Evolutionary conservation across 2,329 filamentous ascomycete species (phyloP), one percentile per base, ranked within the genome.

Genomic region (Calonectria hongkongensis): DNA sequence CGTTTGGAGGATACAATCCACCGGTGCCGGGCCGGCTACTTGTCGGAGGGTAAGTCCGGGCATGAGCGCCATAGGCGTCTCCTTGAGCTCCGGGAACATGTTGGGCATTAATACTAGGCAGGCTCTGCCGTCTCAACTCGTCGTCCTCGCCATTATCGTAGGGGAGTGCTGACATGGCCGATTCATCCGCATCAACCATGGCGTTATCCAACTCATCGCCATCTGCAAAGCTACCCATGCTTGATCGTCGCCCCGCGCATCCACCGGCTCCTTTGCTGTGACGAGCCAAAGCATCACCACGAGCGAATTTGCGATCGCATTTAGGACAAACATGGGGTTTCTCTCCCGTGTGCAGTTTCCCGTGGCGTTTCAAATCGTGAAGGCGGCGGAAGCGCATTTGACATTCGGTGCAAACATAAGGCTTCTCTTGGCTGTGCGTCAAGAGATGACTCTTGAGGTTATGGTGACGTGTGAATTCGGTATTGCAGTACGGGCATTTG

Each of bases 401-500:
- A 83, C 97, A 99, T n/a, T 94, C 95, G 74, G 95, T 93, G 82
- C 97, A 99, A 33, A 97, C 91, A 81, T 97, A 99, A 0, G 97
- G 97, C 85, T 99, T 99, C 84, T 99, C 97, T 87, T 99, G 96
- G 80, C 96, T 98, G 84, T 98, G 97, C 0, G 97, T 98, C 82
- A 99, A 91, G 70, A 99, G 90, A 86, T 99, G 97, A 78, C 95
- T 98, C 86, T 98, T 99, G 33, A 98, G 90, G 81, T 99, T 98
- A 83, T 98, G 97, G 82, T 98, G 97, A 54, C 97, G 92, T 33
- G 97, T 99, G 79, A 99, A 99, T 81, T 98, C 97, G 6, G 97
- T 98, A 47, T 95, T 92, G 88, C 97, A 99, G 83, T 98, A 98
- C 0, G 95, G 96, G 81, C 97, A 99, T 84, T 97, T 98, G 86